A percentile compares a stretch with the other conserved stretches of the same genome.
These are phyloP conservation scores for Pulicaria dysenterica DNA, from an alignment of 129 eudicot species.

Conservation along the genomic window DNA sequence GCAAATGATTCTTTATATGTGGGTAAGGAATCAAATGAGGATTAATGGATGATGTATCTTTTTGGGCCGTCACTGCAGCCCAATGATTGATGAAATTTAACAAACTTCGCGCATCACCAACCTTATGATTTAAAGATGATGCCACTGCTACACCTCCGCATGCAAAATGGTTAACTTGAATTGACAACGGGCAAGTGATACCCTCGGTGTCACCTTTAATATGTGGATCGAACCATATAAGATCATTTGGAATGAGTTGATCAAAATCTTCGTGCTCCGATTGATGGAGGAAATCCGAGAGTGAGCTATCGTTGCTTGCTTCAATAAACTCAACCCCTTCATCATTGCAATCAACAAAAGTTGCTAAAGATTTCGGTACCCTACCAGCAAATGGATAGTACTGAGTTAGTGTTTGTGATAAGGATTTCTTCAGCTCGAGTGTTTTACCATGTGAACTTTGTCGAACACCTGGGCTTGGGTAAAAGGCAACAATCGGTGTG, in stretches of 20 bases:
- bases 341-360: conserved; percentile 23
- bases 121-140: background rate
- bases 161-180: conserved; percentile 7
- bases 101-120: background rate
- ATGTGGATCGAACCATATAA: conserved; percentile 10
- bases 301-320: conserved; percentile 5
- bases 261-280: background rate
- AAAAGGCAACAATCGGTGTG: conserved; percentile 18
- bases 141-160: conserved; percentile 15
- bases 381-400: conserved; percentile 39
- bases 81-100: conserved; percentile 14
- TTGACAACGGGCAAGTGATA: background rate
- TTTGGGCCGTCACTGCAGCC: background rate
- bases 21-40: background rate
- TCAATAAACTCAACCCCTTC: conserved; percentile 28
- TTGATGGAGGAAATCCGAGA: background rate
- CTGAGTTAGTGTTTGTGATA: background rate
- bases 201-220: conserved; percentile 13
- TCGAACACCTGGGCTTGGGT: background rate
- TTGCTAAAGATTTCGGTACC: background rate
- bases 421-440: conserved; percentile 9
- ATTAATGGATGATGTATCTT: background rate
- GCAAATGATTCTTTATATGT: background rate
- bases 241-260: conserved; percentile 14
- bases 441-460: background rate